phyloP scores from a whole-genome alignment of 768 basidiomycete species.

The Pholiota microspora region DNA sequence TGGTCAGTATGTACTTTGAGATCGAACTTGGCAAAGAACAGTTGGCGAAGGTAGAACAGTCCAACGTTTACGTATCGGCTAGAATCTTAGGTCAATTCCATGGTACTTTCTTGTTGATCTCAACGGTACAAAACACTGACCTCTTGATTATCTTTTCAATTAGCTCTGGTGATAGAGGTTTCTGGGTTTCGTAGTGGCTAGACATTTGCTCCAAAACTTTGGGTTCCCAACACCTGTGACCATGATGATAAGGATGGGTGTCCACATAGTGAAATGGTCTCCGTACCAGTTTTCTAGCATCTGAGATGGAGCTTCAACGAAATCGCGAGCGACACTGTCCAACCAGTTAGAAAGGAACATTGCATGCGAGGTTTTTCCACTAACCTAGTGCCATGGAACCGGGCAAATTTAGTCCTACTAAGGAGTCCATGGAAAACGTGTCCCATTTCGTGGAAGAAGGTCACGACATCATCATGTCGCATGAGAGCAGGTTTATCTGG shows the following conservation, averaged over 20 bases:
- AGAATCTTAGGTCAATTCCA: not conserved
- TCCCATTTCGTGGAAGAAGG: constrained; percentile 92
- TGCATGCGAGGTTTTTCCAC: constrained; percentile 1
- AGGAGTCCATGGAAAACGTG: constrained; percentile 71
- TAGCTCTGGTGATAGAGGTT: constrained; percentile 66
- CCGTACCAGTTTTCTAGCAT: constrained; percentile 88
- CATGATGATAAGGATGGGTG: not conserved
- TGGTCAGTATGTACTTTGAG: constrained; percentile 71
- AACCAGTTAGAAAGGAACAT: not conserved
- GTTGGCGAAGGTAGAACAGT: constrained; percentile 76
- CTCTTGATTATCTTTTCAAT: constrained; percentile 82
- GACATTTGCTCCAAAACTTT: constrained; percentile 76
- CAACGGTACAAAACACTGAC: constrained; percentile 27
- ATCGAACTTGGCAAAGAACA: constrained; percentile 84
- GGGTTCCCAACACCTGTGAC: constrained; percentile 74
- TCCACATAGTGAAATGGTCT: not conserved
- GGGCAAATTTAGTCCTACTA: constrained; percentile 63
- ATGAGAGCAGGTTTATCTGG: constrained; percentile 79
- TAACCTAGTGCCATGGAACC: constrained; percentile 80
- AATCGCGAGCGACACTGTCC: constrained; percentile 68
- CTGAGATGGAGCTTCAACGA: constrained; percentile 88
- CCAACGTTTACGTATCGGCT: constrained; percentile 82
- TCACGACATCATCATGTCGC: constrained; percentile 86
- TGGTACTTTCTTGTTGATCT: not conserved
- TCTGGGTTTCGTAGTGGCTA: constrained; percentile 73